phyloP scores from a whole-genome alignment of 257 asterid genomes.

The Paulownia fortunei region DNA sequence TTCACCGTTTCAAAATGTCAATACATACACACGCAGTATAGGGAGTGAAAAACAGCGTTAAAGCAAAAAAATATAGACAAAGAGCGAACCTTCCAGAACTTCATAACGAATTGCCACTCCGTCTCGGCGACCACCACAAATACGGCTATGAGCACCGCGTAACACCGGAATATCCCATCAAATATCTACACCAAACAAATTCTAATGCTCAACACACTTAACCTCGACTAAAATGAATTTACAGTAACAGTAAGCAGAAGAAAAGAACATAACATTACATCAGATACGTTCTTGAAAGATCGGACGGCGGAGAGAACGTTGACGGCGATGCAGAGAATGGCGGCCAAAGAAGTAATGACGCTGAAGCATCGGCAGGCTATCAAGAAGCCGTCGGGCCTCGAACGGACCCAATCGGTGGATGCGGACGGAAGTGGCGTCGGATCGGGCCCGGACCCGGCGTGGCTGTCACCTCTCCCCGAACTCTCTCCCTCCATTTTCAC shows the following conservation, averaged over 20 bases:
- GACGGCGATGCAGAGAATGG: constrained; percentile 80
- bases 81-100: constrained; percentile 69
- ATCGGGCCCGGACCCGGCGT: constrained; percentile 27
- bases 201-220: neutral
- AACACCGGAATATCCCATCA: constrained; percentile 97
- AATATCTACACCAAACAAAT: constrained; percentile 55
- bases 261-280: constrained; percentile 48
- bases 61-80: neutral
- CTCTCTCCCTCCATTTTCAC: constrained; percentile 47
- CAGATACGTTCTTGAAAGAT: constrained; percentile 78
- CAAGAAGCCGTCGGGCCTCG: constrained; percentile 61
- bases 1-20: neutral
- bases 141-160: constrained; percentile 76
- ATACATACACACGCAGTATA: neutral
- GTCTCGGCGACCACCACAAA: constrained; percentile 88
- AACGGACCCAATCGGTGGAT: constrained; percentile 36
- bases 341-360: constrained; percentile 70
- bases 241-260: neutral
- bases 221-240: neutral
- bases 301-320: constrained; percentile 84
- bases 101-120: constrained; percentile 78
- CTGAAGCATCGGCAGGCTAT: constrained; percentile 74
- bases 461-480: constrained; percentile 20
- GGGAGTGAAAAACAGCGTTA: neutral
- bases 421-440: constrained; percentile 31